Percentiles rank a stretch among this genome's conserved stretches.
Conservation (phyloP, 495 filamentous ascomycete genomes). For the Darksidea phi region DNA sequence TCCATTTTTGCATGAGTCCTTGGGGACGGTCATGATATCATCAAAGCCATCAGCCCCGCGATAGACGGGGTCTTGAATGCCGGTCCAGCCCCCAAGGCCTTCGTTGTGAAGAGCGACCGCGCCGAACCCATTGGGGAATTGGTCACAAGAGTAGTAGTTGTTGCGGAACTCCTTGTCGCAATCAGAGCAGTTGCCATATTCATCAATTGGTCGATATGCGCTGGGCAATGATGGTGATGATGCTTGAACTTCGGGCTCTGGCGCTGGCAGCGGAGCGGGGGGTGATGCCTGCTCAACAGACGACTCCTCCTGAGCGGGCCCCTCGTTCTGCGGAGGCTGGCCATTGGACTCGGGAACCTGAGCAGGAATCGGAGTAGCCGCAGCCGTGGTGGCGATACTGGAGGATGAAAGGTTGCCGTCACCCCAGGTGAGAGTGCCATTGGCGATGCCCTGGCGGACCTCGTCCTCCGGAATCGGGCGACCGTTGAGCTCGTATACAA, state of each 20-base stretch:
- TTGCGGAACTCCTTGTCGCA: constrained; percentile 72
- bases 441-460: constrained; percentile 40
- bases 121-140: constrained; percentile 82
- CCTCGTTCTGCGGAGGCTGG: background rate
- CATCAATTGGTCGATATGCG: background rate
- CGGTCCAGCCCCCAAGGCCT: constrained; percentile 71
- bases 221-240: background rate
- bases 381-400: background rate
- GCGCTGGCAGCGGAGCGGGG: background rate
- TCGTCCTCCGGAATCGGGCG: constrained; percentile 42
- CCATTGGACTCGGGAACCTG: background rate
- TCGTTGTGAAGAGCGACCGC: constrained; percentile 69
- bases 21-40: constrained; percentile 56
- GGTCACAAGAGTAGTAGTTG: constrained; percentile 66
- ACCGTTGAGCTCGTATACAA: constrained; percentile 42
- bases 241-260: background rate
- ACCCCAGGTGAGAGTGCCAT: constrained; percentile 42
- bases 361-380: constrained; percentile 3
- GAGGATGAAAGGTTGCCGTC: constrained; percentile 21
- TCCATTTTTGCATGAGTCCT: constrained; percentile 48
- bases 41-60: constrained; percentile 49
- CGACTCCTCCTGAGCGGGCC: background rate
- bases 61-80: constrained; percentile 64
- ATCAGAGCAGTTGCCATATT: constrained; percentile 37
- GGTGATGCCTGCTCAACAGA: background rate